phyloP scores from a whole-genome alignment of 2,329 filamentous ascomycete genomes.

The Aspergillus quadrilineatus region DNA sequence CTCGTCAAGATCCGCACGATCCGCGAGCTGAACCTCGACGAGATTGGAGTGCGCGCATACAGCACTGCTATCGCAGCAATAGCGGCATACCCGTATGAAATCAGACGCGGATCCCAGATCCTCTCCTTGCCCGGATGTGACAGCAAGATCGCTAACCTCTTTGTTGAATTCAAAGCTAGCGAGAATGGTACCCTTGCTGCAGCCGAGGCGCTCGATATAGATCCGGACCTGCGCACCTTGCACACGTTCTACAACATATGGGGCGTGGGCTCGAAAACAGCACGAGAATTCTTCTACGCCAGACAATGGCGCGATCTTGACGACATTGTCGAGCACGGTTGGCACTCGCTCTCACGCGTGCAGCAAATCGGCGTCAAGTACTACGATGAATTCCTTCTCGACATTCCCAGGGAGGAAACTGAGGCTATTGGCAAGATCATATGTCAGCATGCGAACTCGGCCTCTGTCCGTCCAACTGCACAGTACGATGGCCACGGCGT shows the following conservation, averaged over 20 bases:
- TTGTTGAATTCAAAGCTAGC: constrained; percentile 67
- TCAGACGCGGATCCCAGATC: constrained; percentile 49
- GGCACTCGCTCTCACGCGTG: constrained; percentile 69
- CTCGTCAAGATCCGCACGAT: constrained; percentile 72
- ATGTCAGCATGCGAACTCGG: constrained; percentile 61
- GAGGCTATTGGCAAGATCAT: constrained; percentile 66
- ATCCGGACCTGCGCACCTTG: constrained; percentile 65
- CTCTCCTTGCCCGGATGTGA: constrained; percentile 73
- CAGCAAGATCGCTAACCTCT: constrained; percentile 73
- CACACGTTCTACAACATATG: constrained; percentile 79
- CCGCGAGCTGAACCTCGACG: constrained; percentile 69
- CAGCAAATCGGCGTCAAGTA: constrained; percentile 95
- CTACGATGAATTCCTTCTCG: constrained; percentile 77
- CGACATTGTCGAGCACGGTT: constrained; percentile 80
- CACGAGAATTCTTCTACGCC: constrained; percentile 74
- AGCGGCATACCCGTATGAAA: constrained; percentile 70
- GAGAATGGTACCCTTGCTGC: constrained; percentile 60
- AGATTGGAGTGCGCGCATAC: constrained; percentile 81
- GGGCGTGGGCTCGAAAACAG: constrained; percentile 84
- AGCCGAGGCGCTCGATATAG: constrained; percentile 61
- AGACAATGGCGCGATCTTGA: constrained; percentile 80
- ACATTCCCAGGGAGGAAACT: constrained; percentile 72
- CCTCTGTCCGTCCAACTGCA: constrained; percentile 51
- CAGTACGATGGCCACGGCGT: constrained; percentile 44
- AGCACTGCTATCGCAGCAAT: constrained; percentile 81